A percentile compares a stretch with the other conserved stretches of the same genome.
These are phyloP conservation scores for Glycine latifolia DNA, from an alignment of 306 rosid genomes.

Conservation along the genomic window DNA sequence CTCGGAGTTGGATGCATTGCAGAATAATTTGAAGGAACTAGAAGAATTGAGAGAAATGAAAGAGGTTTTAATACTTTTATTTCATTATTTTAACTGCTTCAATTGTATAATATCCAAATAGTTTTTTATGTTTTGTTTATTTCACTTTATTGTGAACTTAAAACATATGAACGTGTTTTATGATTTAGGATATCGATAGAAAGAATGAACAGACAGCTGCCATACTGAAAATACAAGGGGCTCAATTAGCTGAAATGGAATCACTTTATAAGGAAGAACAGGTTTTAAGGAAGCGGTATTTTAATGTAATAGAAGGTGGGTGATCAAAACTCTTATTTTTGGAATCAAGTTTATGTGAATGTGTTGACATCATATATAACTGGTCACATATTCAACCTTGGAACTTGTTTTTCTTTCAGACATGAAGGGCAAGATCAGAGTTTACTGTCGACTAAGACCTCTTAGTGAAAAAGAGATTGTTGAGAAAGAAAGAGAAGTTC, in stretches of 20 bases:
- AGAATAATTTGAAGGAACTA: conserved; percentile 77
- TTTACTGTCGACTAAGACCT: conserved; percentile 88
- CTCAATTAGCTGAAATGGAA: conserved; percentile 93
- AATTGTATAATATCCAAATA: conserved; percentile 14
- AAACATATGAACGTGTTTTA: neutral
- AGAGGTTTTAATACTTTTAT: conserved; percentile 62
- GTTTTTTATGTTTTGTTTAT: neutral
- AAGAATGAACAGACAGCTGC: conserved; percentile 96
- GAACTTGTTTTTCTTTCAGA: conserved; percentile 59
- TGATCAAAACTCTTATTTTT: neutral
- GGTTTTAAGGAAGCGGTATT: conserved; percentile 88
- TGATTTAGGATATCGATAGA: conserved; percentile 86
- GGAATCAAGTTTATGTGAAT: neutral
- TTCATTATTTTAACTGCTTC: conserved; percentile 1
- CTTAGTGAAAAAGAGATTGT: conserved; percentile 72
- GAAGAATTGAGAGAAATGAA: conserved; percentile 97
- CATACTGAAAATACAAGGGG: conserved; percentile 93
- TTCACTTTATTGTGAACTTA: conserved; percentile 16
- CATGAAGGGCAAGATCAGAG: conserved; percentile 99
- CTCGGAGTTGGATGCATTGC: conserved; percentile 70
- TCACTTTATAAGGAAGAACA: conserved; percentile 92
- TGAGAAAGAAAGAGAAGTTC: conserved; percentile 59
- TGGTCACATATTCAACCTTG: conserved; percentile 15
- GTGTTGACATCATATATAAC: conserved; percentile 1
- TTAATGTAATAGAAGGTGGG: conserved; percentile 89